phyloP scores from a whole-genome alignment of 257 asterid genomes.

The Nicotiana tomentosiformis region DNA sequence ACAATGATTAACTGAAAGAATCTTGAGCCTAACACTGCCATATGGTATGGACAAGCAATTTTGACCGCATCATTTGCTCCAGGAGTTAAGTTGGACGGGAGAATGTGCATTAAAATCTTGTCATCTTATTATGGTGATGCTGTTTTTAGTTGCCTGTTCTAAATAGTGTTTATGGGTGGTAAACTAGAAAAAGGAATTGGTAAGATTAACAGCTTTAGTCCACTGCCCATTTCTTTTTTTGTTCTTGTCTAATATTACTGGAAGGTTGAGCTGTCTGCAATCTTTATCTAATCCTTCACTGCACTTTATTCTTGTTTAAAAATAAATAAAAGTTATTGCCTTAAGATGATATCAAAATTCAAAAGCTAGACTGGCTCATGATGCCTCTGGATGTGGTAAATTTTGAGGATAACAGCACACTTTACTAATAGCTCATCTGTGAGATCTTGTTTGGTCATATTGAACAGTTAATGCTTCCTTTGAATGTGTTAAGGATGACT shows the following conservation, averaged over 20 bases:
- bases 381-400: not conserved
- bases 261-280: not conserved
- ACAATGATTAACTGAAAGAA: not conserved
- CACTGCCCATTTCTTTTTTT: not conserved
- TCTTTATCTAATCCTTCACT: not conserved
- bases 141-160: not conserved
- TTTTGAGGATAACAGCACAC: not conserved
- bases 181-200: not conserved
- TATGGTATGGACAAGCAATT: not conserved
- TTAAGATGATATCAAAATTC: not conserved
- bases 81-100: not conserved
- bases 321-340: not conserved
- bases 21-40: not conserved
- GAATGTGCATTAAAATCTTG: not conserved
- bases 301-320: not conserved
- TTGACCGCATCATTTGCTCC: not conserved
- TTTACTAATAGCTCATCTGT: not conserved
- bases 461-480: not conserved
- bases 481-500: not conserved
- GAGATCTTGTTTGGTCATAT: not conserved
- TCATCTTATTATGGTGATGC: not conserved
- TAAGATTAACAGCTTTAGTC: not conserved
- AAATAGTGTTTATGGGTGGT: not conserved
- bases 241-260: not conserved
- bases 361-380: not conserved